Evolutionary conservation across 805 yeast genomes (phyloP).

Genomic region (Lipomyces mesembrius): DNA sequence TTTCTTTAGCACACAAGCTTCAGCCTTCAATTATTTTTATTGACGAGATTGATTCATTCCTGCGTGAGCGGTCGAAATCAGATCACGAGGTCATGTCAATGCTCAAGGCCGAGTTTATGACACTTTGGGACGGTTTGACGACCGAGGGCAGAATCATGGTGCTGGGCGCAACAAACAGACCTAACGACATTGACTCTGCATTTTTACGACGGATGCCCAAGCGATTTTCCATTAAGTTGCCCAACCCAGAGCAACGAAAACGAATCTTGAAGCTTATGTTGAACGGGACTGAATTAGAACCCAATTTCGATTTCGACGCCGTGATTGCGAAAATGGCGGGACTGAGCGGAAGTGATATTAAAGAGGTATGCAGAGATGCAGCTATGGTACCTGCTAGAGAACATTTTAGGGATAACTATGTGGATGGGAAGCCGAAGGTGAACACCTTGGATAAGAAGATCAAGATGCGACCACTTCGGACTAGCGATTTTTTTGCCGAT

Average conservation of each 20-base stretch:
- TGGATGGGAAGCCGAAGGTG: conserved; percentile 30
- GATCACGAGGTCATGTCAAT: conserved; percentile 97
- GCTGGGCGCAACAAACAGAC: conserved; percentile 93
- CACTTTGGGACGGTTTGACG: conserved; percentile 92
- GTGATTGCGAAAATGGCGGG: conserved; percentile 72
- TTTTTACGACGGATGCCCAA: conserved; percentile 93
- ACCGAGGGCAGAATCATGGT: conserved; percentile 68
- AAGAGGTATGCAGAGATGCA: conserved; percentile 91
- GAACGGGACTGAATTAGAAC: conserved; percentile 65
- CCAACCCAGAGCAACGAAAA: conserved; percentile 66
- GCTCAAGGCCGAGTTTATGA: conserved; percentile 96
- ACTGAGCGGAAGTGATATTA: conserved; percentile 86
- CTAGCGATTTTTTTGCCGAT: conserved; percentile 62
- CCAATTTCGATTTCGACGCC: conserved; percentile 60
- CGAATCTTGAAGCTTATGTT: conserved; percentile 73
- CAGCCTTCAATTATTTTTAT: conserved; percentile 95
- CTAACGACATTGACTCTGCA: conserved; percentile 89
- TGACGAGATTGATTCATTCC: conserved; percentile 94
- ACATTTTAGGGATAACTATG: conserved; percentile 66
- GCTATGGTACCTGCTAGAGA: conserved; percentile 89
- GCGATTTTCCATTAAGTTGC: conserved; percentile 76
- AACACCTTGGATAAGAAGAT: neutral
- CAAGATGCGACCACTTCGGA: conserved; percentile 62
- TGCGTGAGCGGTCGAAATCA: conserved; percentile 77
- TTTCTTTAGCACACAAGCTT: conserved; percentile 83